Evolutionary conservation across 2,329 filamentous ascomycete species (phyloP).

Genomic region (Talaromyces funiculosus): DNA sequence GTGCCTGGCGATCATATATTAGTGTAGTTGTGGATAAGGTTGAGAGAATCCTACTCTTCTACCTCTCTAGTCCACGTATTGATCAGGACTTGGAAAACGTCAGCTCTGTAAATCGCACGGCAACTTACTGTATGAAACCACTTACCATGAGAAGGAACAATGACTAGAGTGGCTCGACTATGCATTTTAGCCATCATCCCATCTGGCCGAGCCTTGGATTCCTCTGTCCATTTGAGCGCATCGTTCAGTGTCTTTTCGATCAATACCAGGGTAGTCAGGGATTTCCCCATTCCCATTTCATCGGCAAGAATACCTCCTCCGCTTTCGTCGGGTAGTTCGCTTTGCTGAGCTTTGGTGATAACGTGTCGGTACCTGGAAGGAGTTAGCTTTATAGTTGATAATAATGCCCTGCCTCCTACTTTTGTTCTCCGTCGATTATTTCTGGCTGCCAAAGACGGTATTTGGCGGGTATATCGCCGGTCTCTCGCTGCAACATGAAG

Average conservation of each 20-base stretch:
- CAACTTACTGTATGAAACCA: not conserved
- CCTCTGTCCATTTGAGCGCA: constrained; percentile 33
- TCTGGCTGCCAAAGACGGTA: constrained; percentile 25
- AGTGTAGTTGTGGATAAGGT: not conserved
- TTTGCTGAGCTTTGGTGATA: constrained; percentile 34
- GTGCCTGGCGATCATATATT: constrained; percentile 25
- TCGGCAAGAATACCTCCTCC: constrained; percentile 52
- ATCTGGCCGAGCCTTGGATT: constrained; percentile 6
- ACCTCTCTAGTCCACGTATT: constrained; percentile 40
- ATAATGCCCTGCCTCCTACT: constrained; percentile 16
- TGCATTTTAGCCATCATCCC: not conserved
- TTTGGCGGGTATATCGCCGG: constrained; percentile 24
- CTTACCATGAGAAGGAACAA: constrained; percentile 42
- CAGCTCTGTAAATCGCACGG: constrained; percentile 4
- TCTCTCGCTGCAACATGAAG: constrained; percentile 15
- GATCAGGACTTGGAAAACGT: constrained; percentile 32
- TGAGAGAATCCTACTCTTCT: constrained; percentile 24
- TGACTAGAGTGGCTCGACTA: constrained; percentile 41
- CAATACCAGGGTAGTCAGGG: constrained; percentile 48
- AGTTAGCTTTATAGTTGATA: not conserved
- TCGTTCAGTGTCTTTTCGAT: constrained; percentile 39
- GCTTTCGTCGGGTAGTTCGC: constrained; percentile 19
- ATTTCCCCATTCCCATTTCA: constrained; percentile 59
- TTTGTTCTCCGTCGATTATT: constrained; percentile 19
- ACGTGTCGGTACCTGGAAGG: constrained; percentile 31